Evolutionary conservation across 2,329 filamentous ascomycete species (phyloP).

Genomic region (Fusarium buxicola): DNA sequence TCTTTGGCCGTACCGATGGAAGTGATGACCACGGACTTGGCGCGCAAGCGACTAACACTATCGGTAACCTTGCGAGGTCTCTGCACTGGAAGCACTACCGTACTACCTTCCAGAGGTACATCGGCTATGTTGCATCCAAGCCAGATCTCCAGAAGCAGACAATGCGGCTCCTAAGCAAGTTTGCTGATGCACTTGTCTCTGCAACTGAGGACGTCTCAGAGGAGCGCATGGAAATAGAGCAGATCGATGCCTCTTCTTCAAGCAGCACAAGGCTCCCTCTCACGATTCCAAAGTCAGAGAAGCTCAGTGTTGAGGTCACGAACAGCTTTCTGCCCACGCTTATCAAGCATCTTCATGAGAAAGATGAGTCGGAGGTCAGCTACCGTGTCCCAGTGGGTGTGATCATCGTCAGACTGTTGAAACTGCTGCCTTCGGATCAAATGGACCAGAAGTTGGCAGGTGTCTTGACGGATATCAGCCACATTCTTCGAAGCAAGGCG

Average conservation of each 20-base stretch:
- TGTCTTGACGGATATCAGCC: slow-evolving; percentile 90
- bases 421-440: slow-evolving; percentile 78
- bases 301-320: slow-evolving; percentile 78
- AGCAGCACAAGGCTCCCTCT: slow-evolving; percentile 63
- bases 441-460: slow-evolving; percentile 81
- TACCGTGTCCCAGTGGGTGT: slow-evolving; percentile 90
- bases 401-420: slow-evolving; percentile 87
- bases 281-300: slow-evolving; percentile 74
- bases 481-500: slow-evolving; percentile 89
- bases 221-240: slow-evolving; percentile 59
- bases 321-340: slow-evolving; percentile 82
- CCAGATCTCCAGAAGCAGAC: slow-evolving; percentile 87
- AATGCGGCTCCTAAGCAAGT: slow-evolving; percentile 81
- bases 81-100: slow-evolving; percentile 94
- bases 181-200: slow-evolving; percentile 79
- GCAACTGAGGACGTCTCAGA: slow-evolving; percentile 59
- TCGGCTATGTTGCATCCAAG: slow-evolving; percentile 82
- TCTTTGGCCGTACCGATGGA: slow-evolving; percentile 81
- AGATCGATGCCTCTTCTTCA: slow-evolving; percentile 40
- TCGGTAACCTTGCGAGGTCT: slow-evolving; percentile 78
- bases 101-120: slow-evolving; percentile 84
- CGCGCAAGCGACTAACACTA: slow-evolving; percentile 85
- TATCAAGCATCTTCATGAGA: slow-evolving; percentile 88
- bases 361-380: slow-evolving; percentile 94
- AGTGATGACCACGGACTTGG: slow-evolving; percentile 86